Evolutionary conservation across 2,329 filamentous ascomycete species (phyloP).

Genomic region (Clarireedia hainanense): DNA sequence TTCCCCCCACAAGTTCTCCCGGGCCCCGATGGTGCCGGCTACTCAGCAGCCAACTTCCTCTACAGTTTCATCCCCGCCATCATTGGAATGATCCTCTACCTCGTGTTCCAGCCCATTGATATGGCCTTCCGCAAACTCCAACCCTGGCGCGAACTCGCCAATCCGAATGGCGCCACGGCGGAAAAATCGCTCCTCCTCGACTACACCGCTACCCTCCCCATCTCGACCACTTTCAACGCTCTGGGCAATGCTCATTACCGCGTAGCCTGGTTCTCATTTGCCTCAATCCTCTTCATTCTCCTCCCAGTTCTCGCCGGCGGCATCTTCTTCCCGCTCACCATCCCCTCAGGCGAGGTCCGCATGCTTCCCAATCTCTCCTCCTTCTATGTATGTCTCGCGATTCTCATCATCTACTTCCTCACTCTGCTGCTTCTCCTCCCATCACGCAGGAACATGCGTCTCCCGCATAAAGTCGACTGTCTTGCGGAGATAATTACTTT

Average conservation of each 20-base stretch:
- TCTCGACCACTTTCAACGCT: slow-evolving; percentile 52
- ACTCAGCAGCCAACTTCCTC: slow-evolving; percentile 81
- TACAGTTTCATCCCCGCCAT: slow-evolving; percentile 69
- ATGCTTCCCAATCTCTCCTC: slow-evolving; percentile 69
- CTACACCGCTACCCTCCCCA: slow-evolving; percentile 56
- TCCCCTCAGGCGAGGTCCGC: slow-evolving; percentile 40
- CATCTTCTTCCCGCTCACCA: slow-evolving; percentile 65
- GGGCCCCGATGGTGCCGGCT: slow-evolving; percentile 53
- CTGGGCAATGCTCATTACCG: slow-evolving; percentile 52
- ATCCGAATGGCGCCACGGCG: slow-evolving; percentile 51
- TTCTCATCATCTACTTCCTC: slow-evolving; percentile 63
- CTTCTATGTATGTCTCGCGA: slow-evolving; percentile 63
- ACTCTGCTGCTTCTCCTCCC: slow-evolving; percentile 57
- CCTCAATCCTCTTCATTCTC: slow-evolving; percentile 50
- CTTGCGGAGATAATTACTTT: slow-evolving; percentile 74
- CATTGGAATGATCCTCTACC: slow-evolving; percentile 58
- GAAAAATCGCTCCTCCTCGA: slow-evolving; percentile 59
- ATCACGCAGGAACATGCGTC: slow-evolving; percentile 48
- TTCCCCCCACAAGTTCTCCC: slow-evolving; percentile 64
- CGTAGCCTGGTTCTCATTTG: slow-evolving; percentile 52
- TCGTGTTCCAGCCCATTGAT: slow-evolving; percentile 61
- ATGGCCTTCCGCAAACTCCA: slow-evolving; percentile 56
- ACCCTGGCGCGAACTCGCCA: slow-evolving; percentile 59
- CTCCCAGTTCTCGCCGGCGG: slow-evolving; percentile 63
- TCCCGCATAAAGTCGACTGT: slow-evolving; percentile 66